Evolutionary conservation across 352 stramenopile species (phyloP), one percentile per base, ranked within the genome.

Genomic region (Phytophthora aleatoria): DNA sequence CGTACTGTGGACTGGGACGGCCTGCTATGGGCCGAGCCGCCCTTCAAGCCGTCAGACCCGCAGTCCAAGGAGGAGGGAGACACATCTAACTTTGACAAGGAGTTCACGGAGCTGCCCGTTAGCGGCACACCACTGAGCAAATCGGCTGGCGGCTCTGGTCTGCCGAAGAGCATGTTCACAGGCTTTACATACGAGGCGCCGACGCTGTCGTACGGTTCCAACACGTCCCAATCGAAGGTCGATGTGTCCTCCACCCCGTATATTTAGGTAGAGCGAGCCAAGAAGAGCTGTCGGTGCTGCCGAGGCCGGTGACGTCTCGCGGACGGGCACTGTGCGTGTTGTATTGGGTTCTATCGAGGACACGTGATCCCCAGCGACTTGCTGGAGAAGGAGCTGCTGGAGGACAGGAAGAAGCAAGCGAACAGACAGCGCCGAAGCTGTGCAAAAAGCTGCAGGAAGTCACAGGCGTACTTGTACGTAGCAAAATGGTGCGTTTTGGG

Each of bases 41-140:
- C 87, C 5, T 95, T 95, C 70, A 92, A 93, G 69, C 87, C 87
- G 59, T 93, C 84, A 27, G 74, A 92, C 52, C 84, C 84, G 15
- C 83, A 92, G 69, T 90, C 86, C 9, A 95, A 95, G 64, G 87
- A 95, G 67, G 81, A 89, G 41, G 87, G 83, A 33, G 87, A 96
- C 61, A 95, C 85, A 52, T 93, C 83, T 47, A 97, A 97, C 74
- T 97, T 97, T 52, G 90, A 97, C 73, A 85, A 79, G 57, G 85
- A 96, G 66, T 97, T 97, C 67, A 97, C 90, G 13, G 82, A 94
- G 57, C 67, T 96, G 62, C 90, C 90, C 1, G 85, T 95, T 56
- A 90, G 72, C 24, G 83, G 83, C 62, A 95, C 85, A 48, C 85
- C 85, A 28, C 61, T 94, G 61, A 95, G 87, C 61, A 87, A 85